Evolutionary conservation across 805 yeast species (phyloP).

Genomic region (Lachancea sp.): DNA sequence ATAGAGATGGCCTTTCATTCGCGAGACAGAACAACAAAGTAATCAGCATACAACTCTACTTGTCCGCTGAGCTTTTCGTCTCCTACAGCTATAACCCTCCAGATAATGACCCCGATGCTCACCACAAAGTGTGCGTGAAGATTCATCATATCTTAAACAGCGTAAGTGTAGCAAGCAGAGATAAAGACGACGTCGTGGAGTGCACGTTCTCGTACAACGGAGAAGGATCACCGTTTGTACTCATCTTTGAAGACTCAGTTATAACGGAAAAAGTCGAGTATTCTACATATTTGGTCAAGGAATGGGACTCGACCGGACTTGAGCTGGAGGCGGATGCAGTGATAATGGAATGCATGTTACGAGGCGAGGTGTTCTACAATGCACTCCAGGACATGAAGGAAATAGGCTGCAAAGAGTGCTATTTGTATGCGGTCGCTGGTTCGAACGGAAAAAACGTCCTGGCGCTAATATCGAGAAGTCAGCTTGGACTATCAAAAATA

Average conservation of each 20-base stretch:
- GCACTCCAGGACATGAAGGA: slow-evolving; percentile 53
- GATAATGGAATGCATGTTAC: slow-evolving; percentile 45
- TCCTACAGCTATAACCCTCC: slow-evolving; percentile 22
- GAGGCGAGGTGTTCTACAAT: slow-evolving; percentile 47
- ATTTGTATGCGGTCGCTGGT: slow-evolving; percentile 36
- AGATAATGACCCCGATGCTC: slow-evolving; percentile 16
- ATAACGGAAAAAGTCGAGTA: slow-evolving; percentile 54
- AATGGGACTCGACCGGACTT: slow-evolving; percentile 33
- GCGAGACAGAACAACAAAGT: slow-evolving; percentile 43
- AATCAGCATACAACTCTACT: slow-evolving; percentile 29
- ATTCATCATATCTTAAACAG: slow-evolving; percentile 45
- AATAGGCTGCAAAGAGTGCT: slow-evolving; percentile 45
- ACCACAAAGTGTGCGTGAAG: slow-evolving; percentile 38
- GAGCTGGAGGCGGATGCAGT: slow-evolving; percentile 40
- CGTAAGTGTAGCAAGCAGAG: slow-evolving; percentile 38
- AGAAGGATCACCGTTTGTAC: slow-evolving; percentile 46
- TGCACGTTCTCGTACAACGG: slow-evolving; percentile 48
- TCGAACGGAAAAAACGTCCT: slow-evolving; percentile 28
- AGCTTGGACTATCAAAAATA: slow-evolving; percentile 65
- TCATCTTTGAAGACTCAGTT: slow-evolving; percentile 49
- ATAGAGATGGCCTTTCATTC: slow-evolving; percentile 47
- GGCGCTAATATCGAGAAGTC: slow-evolving; percentile 59
- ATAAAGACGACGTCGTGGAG: slow-evolving; percentile 33
- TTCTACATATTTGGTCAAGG: slow-evolving; percentile 38
- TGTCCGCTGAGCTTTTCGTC: slow-evolving; percentile 30